Base-by-base conservation (phyloP, 169 alveolate species). In the Plasmodium vivax region DNA sequence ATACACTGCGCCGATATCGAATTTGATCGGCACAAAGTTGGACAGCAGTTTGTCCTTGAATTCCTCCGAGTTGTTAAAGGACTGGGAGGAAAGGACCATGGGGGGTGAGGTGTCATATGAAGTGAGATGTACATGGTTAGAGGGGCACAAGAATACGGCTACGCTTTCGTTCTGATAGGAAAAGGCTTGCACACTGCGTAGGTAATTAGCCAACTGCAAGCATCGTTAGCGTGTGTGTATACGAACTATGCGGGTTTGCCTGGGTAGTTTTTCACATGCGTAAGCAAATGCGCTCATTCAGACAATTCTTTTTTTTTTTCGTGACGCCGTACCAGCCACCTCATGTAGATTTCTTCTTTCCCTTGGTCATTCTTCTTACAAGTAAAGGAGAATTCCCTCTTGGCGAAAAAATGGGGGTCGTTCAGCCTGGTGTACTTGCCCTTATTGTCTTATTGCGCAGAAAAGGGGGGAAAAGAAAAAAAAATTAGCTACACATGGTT, bases 1-100 rank as follows among this genome's bases (percentile, higher is more conserved):
- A 96, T 97, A 99, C 51, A 99, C 97, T 23, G 99, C 99, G 0
- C 99, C 99, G 88, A 98, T 97, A 97, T 97, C 98, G 56, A 97
- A 97, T 96, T 97, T 98, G 84, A 85, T 85, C 38, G 93, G 93
- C 7, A 75, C 85, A 2, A 85, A 54, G 45, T 85, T 56, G 32
- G 93, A 85, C 10, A 85, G 71, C 7, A 85, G 56, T 68, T 85
- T 85, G 27, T 75, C 79, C 38, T 85, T 85, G 80, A 85, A 85
- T 85, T 85, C 93, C 38, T 85, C 85, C 38, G 93, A 68, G 68
- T 54, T 85, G 82, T 74, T 85, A 36, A 85, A 85, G 23, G 93
- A 85, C 93, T 85, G 34, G 56, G 56, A 0, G 62, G 8, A 51
- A 27, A 82, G 34, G 36, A 19, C 9, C n/a, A n/a, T n/a, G n/a